These are phyloP conservation scores for Epichloe bromicola DNA, from an alignment of 2,329 filamentous ascomycete genomes.

Conservation along the genomic window DNA sequence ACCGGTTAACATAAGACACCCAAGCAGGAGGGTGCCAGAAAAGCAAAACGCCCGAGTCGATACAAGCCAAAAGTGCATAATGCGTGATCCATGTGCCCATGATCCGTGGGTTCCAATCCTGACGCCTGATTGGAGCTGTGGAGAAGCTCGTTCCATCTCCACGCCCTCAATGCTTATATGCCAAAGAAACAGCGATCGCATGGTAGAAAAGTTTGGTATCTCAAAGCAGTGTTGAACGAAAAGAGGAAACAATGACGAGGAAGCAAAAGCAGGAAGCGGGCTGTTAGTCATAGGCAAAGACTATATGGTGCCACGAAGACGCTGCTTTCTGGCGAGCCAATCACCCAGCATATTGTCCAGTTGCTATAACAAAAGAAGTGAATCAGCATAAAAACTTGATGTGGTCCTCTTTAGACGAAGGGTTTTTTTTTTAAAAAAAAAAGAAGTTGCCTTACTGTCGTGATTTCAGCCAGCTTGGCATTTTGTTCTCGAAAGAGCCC, in stretches of 20 bases:
- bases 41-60: background rate
- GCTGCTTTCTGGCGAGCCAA: slow-evolving; percentile 62
- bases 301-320: slow-evolving; percentile 39
- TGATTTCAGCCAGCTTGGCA: slow-evolving; percentile 74
- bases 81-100: background rate
- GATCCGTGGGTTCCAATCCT: background rate
- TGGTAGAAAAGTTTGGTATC: slow-evolving; percentile 3
- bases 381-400: background rate
- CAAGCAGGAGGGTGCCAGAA: background rate
- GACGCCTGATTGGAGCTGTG: slow-evolving; percentile 1
- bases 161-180: slow-evolving; percentile 3
- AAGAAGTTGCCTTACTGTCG: slow-evolving; percentile 44
- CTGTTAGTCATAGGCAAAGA: background rate
- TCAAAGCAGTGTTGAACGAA: background rate
- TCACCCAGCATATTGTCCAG: slow-evolving; percentile 78
- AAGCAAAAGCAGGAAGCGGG: background rate
- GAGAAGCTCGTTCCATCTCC: background rate
- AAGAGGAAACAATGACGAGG: background rate
- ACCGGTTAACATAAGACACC: background rate
- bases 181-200: slow-evolving; percentile 3
- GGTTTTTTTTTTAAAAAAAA: no score
- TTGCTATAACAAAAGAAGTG: slow-evolving; percentile 33
- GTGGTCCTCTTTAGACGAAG: background rate
- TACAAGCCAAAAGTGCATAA: background rate
- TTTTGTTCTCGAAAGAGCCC: slow-evolving; percentile 79